These are phyloP conservation scores for Cladosporium sp. DNA, from an alignment of 2,329 filamentous ascomycete genomes.

Conservation along the genomic window DNA sequence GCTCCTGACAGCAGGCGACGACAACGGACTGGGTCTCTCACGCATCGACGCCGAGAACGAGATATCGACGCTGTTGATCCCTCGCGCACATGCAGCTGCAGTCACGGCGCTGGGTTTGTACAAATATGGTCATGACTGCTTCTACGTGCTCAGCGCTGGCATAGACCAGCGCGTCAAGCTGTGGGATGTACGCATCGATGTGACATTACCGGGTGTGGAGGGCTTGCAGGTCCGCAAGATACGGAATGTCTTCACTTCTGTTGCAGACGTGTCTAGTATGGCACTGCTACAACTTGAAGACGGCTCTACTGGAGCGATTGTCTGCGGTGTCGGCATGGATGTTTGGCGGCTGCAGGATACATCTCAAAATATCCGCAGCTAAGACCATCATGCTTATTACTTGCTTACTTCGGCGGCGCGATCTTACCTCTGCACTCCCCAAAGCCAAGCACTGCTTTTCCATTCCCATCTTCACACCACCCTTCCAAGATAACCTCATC, in stretches of 20 bases:
- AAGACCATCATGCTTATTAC: neutral
- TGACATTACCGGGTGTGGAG: slow-evolving; percentile 26
- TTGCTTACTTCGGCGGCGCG: slow-evolving; percentile 24
- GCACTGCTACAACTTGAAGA: slow-evolving; percentile 39
- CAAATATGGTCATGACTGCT: slow-evolving; percentile 10
- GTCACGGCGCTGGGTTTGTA: slow-evolving; percentile 59
- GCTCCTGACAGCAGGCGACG: slow-evolving; percentile 80
- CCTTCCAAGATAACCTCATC: slow-evolving; percentile 41
- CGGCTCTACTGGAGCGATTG: slow-evolving; percentile 37
- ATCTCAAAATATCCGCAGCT: neutral
- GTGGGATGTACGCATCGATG: slow-evolving; percentile 44
- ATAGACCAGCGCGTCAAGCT: slow-evolving; percentile 53
- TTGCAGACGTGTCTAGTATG: slow-evolving; percentile 58
- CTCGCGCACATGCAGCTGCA: slow-evolving; percentile 69
- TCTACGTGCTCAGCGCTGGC: slow-evolving; percentile 37
- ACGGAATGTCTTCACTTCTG: slow-evolving; percentile 46
- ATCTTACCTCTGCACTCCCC: slow-evolving; percentile 36
- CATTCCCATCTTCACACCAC: slow-evolving; percentile 34
- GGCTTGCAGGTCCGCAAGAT: slow-evolving; percentile 35
- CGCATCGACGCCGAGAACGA: slow-evolving; percentile 30
- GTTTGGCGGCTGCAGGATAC: slow-evolving; percentile 35
- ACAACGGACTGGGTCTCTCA: slow-evolving; percentile 73
- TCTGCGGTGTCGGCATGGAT: slow-evolving; percentile 56
- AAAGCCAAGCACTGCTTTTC: slow-evolving; percentile 33
- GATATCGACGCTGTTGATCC: slow-evolving; percentile 46